Percentiles rank a stretch among this genome's conserved stretches.
Conservation (phyloP, 352 stramenopile species). For the Globisporangium middletonii region DNA sequence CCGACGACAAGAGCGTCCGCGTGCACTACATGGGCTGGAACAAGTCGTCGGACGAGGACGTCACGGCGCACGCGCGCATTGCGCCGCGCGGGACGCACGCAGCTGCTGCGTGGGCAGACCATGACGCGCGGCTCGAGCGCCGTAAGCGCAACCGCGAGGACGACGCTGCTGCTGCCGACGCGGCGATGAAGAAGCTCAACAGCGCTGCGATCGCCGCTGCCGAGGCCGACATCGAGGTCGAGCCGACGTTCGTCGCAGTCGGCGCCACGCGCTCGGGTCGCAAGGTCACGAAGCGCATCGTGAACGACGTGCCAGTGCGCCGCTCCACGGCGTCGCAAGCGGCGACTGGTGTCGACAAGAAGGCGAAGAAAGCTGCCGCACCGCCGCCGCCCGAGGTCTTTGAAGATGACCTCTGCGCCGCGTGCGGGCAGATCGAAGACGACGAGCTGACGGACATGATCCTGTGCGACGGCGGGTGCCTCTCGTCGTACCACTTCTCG, state of each 20-base stretch:
- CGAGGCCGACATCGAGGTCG: constrained; percentile 1
- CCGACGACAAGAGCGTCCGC: constrained; percentile 18
- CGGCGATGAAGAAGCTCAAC: not conserved
- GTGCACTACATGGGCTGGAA: constrained; percentile 74
- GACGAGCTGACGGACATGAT: constrained; percentile 81
- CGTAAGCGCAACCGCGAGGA: constrained; percentile 16
- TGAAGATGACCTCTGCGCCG: constrained; percentile 71
- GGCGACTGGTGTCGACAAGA: constrained; percentile 18
- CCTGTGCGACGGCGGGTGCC: constrained; percentile 90
- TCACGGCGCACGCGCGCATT: constrained; percentile 32
- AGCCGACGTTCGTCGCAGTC: constrained; percentile 45
- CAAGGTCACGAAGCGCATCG: constrained; percentile 56
- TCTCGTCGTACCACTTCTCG: constrained; percentile 90
- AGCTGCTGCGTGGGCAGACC: constrained; percentile 27
- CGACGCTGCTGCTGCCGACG: constrained; percentile 15
- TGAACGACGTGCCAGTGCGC: constrained; percentile 23
- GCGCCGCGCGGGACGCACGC: constrained; percentile 32
- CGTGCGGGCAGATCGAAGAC: constrained; percentile 82
- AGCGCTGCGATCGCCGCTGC: not conserved
- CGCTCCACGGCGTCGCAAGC: constrained; percentile 7
- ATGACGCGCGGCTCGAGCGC: constrained; percentile 44
- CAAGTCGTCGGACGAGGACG: constrained; percentile 45
- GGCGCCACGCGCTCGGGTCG: constrained; percentile 63
- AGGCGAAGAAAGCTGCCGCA: constrained; percentile 22
- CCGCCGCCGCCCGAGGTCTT: constrained; percentile 21